Evolutionary conservation across 2,329 filamentous ascomycete genomes (phyloP).

Genomic region (Alternaria infectoria): DNA sequence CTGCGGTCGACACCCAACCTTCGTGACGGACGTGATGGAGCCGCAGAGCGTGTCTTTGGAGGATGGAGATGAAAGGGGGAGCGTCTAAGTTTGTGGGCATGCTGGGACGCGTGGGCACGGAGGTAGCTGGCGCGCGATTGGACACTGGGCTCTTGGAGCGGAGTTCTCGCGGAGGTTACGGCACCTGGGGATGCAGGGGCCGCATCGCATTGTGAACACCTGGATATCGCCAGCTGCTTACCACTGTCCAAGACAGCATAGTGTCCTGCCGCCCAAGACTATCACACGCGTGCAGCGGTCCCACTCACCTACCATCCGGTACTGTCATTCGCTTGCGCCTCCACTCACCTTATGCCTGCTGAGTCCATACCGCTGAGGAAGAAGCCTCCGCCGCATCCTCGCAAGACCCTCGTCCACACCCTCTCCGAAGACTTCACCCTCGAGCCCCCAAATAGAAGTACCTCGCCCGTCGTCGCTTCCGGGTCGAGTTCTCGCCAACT

Average conservation of each 20-base stretch:
- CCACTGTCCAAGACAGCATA: neutral
- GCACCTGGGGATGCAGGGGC: constrained; percentile 13
- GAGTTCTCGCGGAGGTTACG: constrained; percentile 8
- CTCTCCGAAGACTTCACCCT: constrained; percentile 23
- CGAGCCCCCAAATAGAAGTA: constrained; percentile 14
- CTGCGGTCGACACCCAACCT: neutral
- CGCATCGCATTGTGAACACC: constrained; percentile 2
- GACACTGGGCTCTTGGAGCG: constrained; percentile 7
- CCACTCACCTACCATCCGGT: constrained; percentile 9
- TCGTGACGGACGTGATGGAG: neutral
- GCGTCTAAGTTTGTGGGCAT: neutral
- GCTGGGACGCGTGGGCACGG: constrained; percentile 13
- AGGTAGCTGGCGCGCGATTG: constrained; percentile 13
- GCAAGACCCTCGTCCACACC: constrained; percentile 18
- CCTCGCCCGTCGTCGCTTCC: constrained; percentile 33
- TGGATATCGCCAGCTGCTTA: constrained; percentile 14
- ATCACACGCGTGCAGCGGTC: constrained; percentile 10
- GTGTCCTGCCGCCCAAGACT: neutral
- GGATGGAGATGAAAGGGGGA: neutral
- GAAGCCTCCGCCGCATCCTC: constrained; percentile 26
- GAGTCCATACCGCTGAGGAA: constrained; percentile 45
- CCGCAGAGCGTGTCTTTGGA: neutral
- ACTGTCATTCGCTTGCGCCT: constrained; percentile 21
- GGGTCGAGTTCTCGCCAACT: constrained; percentile 25
- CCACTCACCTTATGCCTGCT: constrained; percentile 42